Evolutionary conservation across 768 basidiomycete species (phyloP).

Genomic region (Suillus spraguei): DNA sequence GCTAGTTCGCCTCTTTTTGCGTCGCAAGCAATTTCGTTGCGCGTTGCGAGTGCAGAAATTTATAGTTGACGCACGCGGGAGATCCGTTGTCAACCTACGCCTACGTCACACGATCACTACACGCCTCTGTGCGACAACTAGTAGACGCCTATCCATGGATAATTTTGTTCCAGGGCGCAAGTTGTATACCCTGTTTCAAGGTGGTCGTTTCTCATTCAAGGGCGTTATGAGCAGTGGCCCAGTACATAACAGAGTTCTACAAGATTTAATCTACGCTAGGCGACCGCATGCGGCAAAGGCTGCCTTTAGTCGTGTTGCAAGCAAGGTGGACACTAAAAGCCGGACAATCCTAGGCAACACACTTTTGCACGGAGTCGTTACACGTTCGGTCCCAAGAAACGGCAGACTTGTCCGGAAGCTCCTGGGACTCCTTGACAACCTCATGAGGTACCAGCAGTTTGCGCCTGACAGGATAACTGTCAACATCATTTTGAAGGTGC

Average conservation of each 20-base stretch:
- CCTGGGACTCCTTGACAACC: slow-evolving; percentile 39
- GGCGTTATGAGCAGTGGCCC: slow-evolving; percentile 20
- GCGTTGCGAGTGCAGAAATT: slow-evolving; percentile 7
- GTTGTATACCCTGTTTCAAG: background rate
- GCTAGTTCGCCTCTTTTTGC: slow-evolving; percentile 41
- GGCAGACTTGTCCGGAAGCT: slow-evolving; percentile 48
- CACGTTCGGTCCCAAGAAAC: slow-evolving; percentile 37
- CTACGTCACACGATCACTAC: background rate
- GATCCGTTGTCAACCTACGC: background rate
- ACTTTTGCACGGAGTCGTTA: slow-evolving; percentile 50
- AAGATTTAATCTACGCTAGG: slow-evolving; percentile 40
- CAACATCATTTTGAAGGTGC: slow-evolving; percentile 66
- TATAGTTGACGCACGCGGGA: background rate
- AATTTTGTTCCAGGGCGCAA: background rate
- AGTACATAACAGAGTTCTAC: slow-evolving; percentile 23
- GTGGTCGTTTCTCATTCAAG: slow-evolving; percentile 2
- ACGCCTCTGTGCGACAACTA: background rate
- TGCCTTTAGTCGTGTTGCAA: slow-evolving; percentile 36
- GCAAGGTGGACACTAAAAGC: slow-evolving; percentile 31
- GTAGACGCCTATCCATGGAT: background rate
- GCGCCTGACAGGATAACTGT: slow-evolving; percentile 67
- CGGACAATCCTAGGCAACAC: slow-evolving; percentile 57
- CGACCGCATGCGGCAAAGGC: slow-evolving; percentile 47
- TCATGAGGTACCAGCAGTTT: slow-evolving; percentile 51
- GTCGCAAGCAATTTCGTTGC: slow-evolving; percentile 39